phyloP scores from a whole-genome alignment of 768 basidiomycete species.

The Lactarius deliciosus region DNA sequence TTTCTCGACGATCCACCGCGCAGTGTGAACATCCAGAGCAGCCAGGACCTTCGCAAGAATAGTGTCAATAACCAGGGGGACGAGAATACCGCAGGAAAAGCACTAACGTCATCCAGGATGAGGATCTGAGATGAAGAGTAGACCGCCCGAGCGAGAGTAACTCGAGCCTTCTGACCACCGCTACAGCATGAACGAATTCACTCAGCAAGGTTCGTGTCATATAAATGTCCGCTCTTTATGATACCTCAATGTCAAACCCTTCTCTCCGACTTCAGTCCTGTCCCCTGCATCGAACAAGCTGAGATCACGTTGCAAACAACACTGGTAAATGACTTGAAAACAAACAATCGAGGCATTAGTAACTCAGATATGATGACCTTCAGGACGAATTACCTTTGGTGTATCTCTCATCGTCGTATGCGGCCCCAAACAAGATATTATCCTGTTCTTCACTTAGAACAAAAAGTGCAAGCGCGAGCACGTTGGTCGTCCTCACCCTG shows the following conservation, averaged over 20 bases:
- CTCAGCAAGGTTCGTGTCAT: not conserved
- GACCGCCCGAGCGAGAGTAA: conserved; percentile 57
- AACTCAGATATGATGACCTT: not conserved
- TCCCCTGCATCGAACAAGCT: conserved; percentile 50
- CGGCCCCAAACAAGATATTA: conserved; percentile 53
- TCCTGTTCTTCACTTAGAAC: conserved; percentile 34
- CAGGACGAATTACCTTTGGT: conserved; percentile 35
- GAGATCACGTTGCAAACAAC: conserved; percentile 41
- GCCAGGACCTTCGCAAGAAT: conserved; percentile 39
- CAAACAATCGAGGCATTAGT: not conserved
- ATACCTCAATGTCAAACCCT: conserved; percentile 48
- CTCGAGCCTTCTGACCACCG: conserved; percentile 59
- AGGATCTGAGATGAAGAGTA: conserved; percentile 40
- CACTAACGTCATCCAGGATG: conserved; percentile 62
- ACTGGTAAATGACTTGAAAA: conserved; percentile 31
- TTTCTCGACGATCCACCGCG: too few species aligned
- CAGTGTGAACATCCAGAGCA: conserved; percentile 30
- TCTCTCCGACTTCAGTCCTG: conserved; percentile 56
- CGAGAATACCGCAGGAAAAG: not conserved
- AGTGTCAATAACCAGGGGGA: not conserved
- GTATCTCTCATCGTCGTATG: conserved; percentile 47
- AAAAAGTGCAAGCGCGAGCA: not conserved
- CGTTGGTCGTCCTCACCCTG: conserved; percentile 38
- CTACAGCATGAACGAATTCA: conserved; percentile 26
- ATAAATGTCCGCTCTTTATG: too few species aligned